Evolutionary conservation across 176 grass and related monocot species (phyloP).

Genomic region (Zoysia pacifica): DNA sequence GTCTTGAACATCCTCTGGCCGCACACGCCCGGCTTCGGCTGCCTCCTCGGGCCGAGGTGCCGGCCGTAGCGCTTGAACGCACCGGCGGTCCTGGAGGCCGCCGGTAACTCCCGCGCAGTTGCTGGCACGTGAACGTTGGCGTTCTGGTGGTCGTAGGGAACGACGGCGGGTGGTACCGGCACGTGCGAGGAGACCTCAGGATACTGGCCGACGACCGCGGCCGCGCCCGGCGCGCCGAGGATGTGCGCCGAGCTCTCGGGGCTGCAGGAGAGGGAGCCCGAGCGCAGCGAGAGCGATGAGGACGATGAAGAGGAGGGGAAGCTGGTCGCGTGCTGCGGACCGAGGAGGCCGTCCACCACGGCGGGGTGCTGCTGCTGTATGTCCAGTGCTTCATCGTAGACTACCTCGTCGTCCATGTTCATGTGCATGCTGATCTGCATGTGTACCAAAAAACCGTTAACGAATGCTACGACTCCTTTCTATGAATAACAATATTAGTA

Average conservation of each 20-base stretch:
- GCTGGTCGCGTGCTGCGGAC: background rate
- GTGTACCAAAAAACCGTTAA: background rate
- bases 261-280: constrained; percentile 48
- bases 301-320: background rate
- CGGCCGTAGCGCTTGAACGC: constrained; percentile 65
- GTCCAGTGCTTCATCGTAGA: background rate
- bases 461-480: background rate
- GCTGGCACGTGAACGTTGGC: background rate
- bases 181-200: constrained; percentile 45
- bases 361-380: background rate
- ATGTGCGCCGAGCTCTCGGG: constrained; percentile 29
- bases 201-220: background rate
- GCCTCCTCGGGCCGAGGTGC: constrained; percentile 32
- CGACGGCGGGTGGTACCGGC: background rate
- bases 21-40: constrained; percentile 17
- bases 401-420: constrained; percentile 36
- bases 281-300: constrained; percentile 36
- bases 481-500: background rate
- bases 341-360: constrained; percentile 18
- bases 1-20: constrained; percentile 77
- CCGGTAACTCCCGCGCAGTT: background rate
- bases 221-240: background rate
- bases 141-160: background rate
- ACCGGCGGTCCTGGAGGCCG: background rate
- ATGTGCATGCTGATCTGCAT: constrained; percentile 56